Conservation (phyloP, 495 filamentous ascomycete species). For the Penicillium fimorum region DNA sequence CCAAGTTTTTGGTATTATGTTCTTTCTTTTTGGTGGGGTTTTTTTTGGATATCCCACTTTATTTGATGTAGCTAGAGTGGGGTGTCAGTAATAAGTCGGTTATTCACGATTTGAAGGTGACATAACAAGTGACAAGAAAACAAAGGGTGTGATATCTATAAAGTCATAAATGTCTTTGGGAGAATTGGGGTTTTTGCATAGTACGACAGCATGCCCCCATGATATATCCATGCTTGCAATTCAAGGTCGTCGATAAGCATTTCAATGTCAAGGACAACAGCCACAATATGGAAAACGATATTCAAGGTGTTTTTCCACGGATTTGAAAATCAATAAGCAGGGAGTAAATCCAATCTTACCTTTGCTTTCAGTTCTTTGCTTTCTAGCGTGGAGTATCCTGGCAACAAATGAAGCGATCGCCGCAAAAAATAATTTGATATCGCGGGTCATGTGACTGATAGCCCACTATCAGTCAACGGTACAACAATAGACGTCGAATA, state of each 20-base stretch:
- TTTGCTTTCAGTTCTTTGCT: conserved; percentile 17
- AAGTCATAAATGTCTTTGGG: not conserved
- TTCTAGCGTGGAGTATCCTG: conserved; percentile 9
- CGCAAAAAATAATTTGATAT: conserved; percentile 31
- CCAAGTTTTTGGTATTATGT: conserved; percentile 1
- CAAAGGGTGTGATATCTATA: not conserved
- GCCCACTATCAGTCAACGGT: conserved; percentile 15
- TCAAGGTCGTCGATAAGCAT: conserved; percentile 19
- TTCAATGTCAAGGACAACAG: conserved; percentile 9
- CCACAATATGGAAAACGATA: not conserved
- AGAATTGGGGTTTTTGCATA: not conserved
- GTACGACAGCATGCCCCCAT: not conserved
- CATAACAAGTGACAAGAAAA: not conserved
- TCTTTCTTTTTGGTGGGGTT: conserved; percentile 7
- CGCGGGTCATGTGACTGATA: conserved; percentile 26
- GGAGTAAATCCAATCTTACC: conserved; percentile 17
- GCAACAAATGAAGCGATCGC: conserved; percentile 15
- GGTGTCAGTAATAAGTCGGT: conserved; percentile 9
- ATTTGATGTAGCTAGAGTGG: conserved; percentile 6
- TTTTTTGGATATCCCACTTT: conserved; percentile 9
- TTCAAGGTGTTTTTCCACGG: not conserved
- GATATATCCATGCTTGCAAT: conserved; percentile 4
- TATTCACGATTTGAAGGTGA: not conserved
- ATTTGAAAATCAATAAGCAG: not conserved
- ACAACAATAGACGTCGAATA: not conserved